phyloP scores from a whole-genome alignment of 2,329 filamentous ascomycete species.

The Aspergillus sp. region DNA sequence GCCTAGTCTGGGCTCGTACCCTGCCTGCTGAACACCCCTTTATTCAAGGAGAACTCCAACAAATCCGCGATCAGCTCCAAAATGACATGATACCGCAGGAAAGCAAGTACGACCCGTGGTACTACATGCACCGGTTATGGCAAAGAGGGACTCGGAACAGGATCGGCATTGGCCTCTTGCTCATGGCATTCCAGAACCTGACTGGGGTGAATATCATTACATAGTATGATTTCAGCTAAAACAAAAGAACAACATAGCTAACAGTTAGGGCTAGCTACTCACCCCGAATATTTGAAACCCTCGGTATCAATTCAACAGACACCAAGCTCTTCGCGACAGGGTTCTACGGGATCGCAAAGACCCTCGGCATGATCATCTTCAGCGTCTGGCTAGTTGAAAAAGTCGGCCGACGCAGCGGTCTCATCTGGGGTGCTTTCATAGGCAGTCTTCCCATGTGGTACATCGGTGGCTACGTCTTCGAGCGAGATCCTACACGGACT shows the following conservation, averaged over 20 bases:
- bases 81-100: not conserved
- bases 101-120: not conserved
- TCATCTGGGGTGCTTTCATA: conserved; percentile 58
- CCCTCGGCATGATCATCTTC: conserved; percentile 28
- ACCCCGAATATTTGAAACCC: conserved; percentile 38
- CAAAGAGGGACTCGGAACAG: conserved; percentile 6
- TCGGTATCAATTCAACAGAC: conserved; percentile 60
- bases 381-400: conserved; percentile 14
- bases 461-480: conserved; percentile 55
- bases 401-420: conserved; percentile 51
- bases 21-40: conserved; percentile 52
- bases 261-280: conserved; percentile 49
- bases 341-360: conserved; percentile 54
- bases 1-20: conserved; percentile 56
- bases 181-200: conserved; percentile 5
- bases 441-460: conserved; percentile 58
- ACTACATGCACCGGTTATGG: conserved; percentile 2
- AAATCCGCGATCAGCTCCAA: conserved; percentile 2
- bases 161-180: conserved; percentile 6
- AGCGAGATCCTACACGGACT: conserved; percentile 40
- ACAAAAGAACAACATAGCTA: not conserved
- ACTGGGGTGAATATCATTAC: conserved; percentile 1
- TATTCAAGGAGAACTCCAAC: conserved; percentile 34
- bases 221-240: not conserved
- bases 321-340: conserved; percentile 66